Conservation (phyloP, 106 monocot genomes). For the Triglochin maritima region DNA sequence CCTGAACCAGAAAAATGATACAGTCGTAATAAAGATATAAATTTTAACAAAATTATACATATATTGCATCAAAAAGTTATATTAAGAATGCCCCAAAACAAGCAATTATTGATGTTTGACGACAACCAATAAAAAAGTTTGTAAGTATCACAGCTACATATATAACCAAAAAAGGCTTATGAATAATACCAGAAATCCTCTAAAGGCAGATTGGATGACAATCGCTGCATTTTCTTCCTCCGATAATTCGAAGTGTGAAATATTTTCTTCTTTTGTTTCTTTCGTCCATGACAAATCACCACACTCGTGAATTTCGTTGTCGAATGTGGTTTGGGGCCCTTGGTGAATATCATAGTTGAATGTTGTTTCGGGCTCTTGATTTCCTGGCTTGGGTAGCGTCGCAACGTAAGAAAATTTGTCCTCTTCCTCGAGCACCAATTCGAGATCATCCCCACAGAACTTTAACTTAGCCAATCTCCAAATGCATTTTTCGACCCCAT, state of each 20-base stretch:
- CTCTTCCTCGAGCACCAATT: neutral
- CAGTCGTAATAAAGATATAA: neutral
- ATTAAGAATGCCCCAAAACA: no score
- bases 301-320: neutral
- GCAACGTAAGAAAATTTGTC: neutral
- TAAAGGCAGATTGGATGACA: slow-evolving; percentile 8
- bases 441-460: slow-evolving; percentile 8
- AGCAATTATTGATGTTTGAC: neutral
- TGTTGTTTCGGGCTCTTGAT: no score
- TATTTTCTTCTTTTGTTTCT: neutral
- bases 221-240: slow-evolving; percentile 4
- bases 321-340: no score
- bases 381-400: no score
- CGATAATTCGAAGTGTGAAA: neutral
- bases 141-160: neutral
- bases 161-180: neutral
- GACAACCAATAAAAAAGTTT: neutral
- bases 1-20: neutral
- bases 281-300: neutral
- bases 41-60: neutral
- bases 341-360: no score
- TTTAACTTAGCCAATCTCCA: slow-evolving; percentile 5
- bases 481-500: neutral
- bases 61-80: neutral
- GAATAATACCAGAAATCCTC: slow-evolving; percentile 6